These are phyloP conservation scores for Cnidoscolus chayamansa DNA, from an alignment of 441 rosid species.

Conservation along the genomic window DNA sequence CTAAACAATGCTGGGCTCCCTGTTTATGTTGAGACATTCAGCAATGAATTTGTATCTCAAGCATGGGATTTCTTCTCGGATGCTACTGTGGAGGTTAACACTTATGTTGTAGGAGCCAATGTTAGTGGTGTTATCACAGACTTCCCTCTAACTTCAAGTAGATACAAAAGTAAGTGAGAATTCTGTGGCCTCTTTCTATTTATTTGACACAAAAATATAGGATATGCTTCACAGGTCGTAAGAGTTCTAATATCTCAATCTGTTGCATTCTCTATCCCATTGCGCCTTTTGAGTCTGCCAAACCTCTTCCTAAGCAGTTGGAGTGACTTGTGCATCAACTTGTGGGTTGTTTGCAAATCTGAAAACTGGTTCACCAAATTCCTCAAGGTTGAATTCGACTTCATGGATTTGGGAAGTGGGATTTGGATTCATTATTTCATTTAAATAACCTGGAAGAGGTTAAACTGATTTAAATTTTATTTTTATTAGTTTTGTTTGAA, in stretches of 20 bases:
- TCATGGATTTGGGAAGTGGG: not conserved
- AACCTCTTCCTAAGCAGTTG: not conserved
- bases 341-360: not conserved
- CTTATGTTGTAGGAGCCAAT: conserved; percentile 30
- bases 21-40: conserved; percentile 59
- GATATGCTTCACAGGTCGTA: too few species aligned
- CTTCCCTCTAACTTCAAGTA: conserved; percentile 65
- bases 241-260: not conserved
- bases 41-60: conserved; percentile 76
- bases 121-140: conserved; percentile 62
- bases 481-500: not conserved
- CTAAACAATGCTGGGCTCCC: conserved; percentile 40
- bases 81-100: conserved; percentile 60
- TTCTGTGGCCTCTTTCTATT: not conserved
- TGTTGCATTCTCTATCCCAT: not conserved
- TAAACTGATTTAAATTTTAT: not conserved
- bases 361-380: not conserved
- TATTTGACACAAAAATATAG: not conserved
- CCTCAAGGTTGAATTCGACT: not conserved
- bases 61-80: conserved; percentile 77
- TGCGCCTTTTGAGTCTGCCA: not conserved
- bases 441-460: not conserved
- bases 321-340: not conserved
- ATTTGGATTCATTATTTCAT: not conserved
- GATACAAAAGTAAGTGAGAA: conserved; percentile 59